Percentiles rank a stretch among this genome's conserved stretches.
Conservation (phyloP, 345 rosid genomes). For the Excoecaria cochinchinensis region DNA sequence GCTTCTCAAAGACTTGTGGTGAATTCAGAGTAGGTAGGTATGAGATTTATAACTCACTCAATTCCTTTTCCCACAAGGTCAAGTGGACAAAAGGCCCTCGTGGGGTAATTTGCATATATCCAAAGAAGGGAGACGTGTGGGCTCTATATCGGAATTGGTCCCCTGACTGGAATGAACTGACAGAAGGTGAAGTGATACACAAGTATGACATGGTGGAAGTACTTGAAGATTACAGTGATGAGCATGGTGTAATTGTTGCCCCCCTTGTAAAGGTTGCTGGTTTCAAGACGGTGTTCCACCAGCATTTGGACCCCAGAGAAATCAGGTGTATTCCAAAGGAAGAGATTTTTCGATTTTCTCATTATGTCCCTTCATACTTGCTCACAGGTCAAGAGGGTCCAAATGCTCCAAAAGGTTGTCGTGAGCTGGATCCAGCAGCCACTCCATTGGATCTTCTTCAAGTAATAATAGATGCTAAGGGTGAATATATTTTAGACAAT, state of each 20-base stretch:
- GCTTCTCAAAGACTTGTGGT: conserved; percentile 26
- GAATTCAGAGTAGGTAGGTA: conserved; percentile 23
- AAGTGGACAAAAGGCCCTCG: conserved; percentile 20
- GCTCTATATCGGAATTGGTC: conserved; percentile 31
- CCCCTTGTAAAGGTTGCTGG: conserved; percentile 31
- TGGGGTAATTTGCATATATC: conserved; percentile 24
- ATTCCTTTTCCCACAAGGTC: conserved; percentile 29
- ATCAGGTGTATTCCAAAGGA: conserved; percentile 20
- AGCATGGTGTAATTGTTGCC: conserved; percentile 18
- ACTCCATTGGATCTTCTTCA: conserved; percentile 28
- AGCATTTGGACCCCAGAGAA: conserved; percentile 26
- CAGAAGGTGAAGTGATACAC: conserved; percentile 24
- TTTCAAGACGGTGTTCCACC: conserved; percentile 28
- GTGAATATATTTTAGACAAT: conserved; percentile 34
- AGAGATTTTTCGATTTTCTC: conserved; percentile 30
- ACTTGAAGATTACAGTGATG: conserved; percentile 25
- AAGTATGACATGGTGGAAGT: conserved; percentile 32
- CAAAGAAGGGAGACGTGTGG: conserved; percentile 28
- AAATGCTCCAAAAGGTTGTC: conserved; percentile 30
- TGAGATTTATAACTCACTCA: conserved; percentile 13
- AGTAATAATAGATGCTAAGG: conserved; percentile 33
- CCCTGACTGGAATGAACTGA: conserved; percentile 29
- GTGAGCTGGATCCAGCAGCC: conserved; percentile 32
- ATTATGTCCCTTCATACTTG: conserved; percentile 26
- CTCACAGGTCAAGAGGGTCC: conserved; percentile 29